Evolutionary conservation across 1,139 yeast species (phyloP).

Genomic region (Kluyveromyces marxianus): DNA sequence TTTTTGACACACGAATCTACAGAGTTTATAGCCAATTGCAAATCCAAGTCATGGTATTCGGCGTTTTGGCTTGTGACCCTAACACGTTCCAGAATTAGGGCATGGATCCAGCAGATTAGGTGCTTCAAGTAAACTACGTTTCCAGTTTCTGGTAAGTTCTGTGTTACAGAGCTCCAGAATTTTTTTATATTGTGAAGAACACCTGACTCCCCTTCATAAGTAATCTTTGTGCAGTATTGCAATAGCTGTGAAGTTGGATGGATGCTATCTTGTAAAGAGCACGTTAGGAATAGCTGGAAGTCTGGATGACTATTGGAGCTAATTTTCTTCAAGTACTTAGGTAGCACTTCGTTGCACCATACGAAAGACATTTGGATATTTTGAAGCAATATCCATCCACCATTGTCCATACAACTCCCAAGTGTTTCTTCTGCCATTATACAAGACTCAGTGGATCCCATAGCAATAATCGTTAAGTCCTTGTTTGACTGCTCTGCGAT

Average conservation of each 20-base stretch:
- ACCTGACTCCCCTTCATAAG: slow-evolving; percentile 52
- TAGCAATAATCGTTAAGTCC: slow-evolving; percentile 44
- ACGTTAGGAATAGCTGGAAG: slow-evolving; percentile 20
- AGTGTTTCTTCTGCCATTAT: slow-evolving; percentile 50
- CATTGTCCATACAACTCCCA: slow-evolving; percentile 37
- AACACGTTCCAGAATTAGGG: slow-evolving; percentile 2
- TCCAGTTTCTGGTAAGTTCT: neutral
- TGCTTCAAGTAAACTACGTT: slow-evolving; percentile 1
- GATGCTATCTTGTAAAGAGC: slow-evolving; percentile 36
- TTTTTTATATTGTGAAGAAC: slow-evolving; percentile 44
- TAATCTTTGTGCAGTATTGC: slow-evolving; percentile 16
- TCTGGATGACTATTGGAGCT: slow-evolving; percentile 6
- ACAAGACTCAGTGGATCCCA: slow-evolving; percentile 71
- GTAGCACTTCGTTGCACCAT: slow-evolving; percentile 44
- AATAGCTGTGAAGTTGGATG: slow-evolving; percentile 37
- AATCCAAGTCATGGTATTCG: slow-evolving; percentile 3
- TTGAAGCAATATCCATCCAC: slow-evolving; percentile 64
- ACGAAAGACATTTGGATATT: slow-evolving; percentile 65
- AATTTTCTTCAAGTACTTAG: slow-evolving; percentile 11
- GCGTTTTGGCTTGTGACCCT: neutral
- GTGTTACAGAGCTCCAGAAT: slow-evolving; percentile 26
- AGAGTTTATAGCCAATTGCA: slow-evolving; percentile 1
- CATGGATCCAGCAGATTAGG: slow-evolving; percentile 5
- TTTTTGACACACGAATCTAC: neutral
- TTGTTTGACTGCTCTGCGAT: slow-evolving; percentile 32